A percentile compares a stretch with the other conserved stretches of the same genome.
Conservation (phyloP, 2,329 filamentous ascomycete species). For the Xylaria multiplex region DNA sequence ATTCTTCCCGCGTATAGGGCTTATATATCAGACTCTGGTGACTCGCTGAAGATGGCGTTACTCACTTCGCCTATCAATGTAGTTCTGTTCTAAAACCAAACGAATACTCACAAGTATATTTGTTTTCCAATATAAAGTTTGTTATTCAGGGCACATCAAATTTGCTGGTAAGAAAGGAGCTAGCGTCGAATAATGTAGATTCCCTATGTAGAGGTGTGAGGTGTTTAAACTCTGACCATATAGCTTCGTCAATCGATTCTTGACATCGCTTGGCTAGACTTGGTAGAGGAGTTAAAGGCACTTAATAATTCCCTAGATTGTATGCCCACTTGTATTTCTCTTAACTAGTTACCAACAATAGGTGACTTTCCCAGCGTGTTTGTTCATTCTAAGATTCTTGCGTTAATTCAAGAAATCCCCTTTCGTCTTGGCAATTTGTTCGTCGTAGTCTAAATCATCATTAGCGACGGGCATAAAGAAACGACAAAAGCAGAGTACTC, state of each 20-base stretch:
- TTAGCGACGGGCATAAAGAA: not conserved
- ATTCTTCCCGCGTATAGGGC: too few relatives aligned
- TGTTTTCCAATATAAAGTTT: too few relatives aligned
- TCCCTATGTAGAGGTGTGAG: not conserved
- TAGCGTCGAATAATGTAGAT: not conserved
- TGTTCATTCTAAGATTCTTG: not conserved
- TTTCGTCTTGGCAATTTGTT: slow-evolving; percentile 39
- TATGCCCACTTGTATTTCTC: not conserved
- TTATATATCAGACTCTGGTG: too few relatives aligned
- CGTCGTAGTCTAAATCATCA: slow-evolving; percentile 36
- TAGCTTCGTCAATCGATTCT: not conserved
- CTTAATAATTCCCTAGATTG: not conserved
- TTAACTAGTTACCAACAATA: not conserved
- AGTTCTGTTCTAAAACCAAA: too few relatives aligned
- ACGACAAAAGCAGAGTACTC: not conserved
- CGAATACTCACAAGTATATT: too few relatives aligned
- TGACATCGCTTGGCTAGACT: not conserved
- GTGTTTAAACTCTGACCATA: not conserved
- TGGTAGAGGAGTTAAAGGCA: not conserved
- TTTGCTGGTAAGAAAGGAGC: not conserved
- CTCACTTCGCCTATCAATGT: too few relatives aligned
- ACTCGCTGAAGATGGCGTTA: too few relatives aligned
- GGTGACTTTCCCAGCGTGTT: not conserved
- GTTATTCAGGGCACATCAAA: too few relatives aligned
- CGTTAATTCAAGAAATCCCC: slow-evolving; percentile 38